A percentile compares a stretch with the other conserved stretches of the same genome.
These are phyloP conservation scores for Datura wrightii DNA, from an alignment of 257 asterid genomes.

Conservation along the genomic window DNA sequence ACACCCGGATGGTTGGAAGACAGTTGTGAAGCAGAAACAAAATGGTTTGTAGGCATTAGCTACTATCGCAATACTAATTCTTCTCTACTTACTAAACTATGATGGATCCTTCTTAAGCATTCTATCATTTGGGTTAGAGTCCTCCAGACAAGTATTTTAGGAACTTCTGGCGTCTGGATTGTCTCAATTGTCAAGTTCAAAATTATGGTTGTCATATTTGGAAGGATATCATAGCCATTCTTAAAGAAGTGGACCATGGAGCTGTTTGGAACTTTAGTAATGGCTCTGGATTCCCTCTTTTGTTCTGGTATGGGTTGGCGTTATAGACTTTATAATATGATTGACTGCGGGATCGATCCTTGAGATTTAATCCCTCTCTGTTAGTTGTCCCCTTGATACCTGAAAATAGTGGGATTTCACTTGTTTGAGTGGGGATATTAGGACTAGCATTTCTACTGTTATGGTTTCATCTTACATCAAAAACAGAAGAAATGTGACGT, in stretches of 20 bases:
- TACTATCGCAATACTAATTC: not conserved
- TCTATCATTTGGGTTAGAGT: slow-evolving; percentile 7
- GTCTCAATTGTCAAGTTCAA: slow-evolving; percentile 10
- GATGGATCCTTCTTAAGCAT: not conserved
- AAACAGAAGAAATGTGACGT: not conserved
- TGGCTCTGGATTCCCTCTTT: not conserved
- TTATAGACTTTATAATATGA: not conserved
- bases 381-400: not conserved
- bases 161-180: not conserved
- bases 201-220: slow-evolving; percentile 18
- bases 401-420: not conserved
- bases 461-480: slow-evolving; percentile 1
- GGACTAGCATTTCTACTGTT: not conserved
- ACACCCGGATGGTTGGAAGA: not conserved
- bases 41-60: not conserved
- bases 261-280: not conserved
- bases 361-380: not conserved
- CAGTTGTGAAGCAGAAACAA: not conserved
- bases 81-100: not conserved
- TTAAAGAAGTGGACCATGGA: not conserved
- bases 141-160: not conserved
- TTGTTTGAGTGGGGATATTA: not conserved
- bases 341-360: slow-evolving; percentile 7
- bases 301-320: not conserved
- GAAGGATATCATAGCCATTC: not conserved